These are phyloP conservation scores for Westerdykella sp. DNA, from an alignment of 2,329 filamentous ascomycete genomes.

Conservation along the genomic window DNA sequence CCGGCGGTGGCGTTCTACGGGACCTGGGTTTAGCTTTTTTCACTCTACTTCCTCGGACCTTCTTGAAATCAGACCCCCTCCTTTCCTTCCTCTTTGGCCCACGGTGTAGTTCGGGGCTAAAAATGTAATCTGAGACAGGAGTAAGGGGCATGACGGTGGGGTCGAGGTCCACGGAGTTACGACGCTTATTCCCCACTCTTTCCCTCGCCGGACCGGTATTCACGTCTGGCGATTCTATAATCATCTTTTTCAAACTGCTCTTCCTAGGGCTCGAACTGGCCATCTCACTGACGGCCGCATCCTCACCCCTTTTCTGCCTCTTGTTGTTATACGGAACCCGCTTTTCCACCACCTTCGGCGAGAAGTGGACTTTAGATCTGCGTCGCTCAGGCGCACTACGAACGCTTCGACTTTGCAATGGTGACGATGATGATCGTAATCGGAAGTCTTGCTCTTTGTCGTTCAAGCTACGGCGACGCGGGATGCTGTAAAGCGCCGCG, in stretches of 20 bases:
- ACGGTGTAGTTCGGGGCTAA: constrained; percentile 1
- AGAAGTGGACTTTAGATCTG: constrained; percentile 12
- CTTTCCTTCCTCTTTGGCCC: constrained; percentile 1
- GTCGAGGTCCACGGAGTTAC: no score
- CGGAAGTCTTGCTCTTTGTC: not conserved
- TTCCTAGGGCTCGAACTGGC: constrained; percentile 3
- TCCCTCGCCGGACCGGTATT: not conserved
- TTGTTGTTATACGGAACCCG: constrained; percentile 6
- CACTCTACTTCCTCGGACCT: no score
- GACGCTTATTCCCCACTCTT: not conserved
- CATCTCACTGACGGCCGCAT: constrained; percentile 3
- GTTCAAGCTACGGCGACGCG: not conserved
- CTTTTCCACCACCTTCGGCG: constrained; percentile 7
- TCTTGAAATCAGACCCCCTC: no score
- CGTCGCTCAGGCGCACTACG: not conserved
- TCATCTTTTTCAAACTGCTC: constrained; percentile 5
- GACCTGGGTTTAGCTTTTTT: not conserved
- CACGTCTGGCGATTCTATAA: not conserved
- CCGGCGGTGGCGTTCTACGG: no score
- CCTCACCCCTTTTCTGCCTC: not conserved
- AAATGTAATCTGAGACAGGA: not conserved
- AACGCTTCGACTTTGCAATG: not conserved
- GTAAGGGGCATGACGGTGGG: no score
- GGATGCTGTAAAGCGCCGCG: not conserved
- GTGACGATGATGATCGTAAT: not conserved